phyloP scores from a whole-genome alignment of 1,284 basidiomycete genomes.

The Volvariella volvacea region DNA sequence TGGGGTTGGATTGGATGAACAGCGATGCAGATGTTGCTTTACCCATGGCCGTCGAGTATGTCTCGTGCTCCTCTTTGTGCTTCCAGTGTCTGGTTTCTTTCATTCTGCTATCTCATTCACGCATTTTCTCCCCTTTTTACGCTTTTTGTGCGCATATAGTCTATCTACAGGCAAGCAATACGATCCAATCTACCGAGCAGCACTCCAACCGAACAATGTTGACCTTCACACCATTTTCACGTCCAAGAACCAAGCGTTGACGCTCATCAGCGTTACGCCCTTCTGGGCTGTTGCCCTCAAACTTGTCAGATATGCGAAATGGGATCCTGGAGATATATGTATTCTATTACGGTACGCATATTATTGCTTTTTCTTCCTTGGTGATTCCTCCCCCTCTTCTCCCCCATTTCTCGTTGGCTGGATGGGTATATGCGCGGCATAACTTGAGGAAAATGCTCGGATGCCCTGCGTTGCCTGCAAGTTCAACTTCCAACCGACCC shows the following conservation, averaged over 20 bases:
- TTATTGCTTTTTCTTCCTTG: background rate
- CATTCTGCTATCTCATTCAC: background rate
- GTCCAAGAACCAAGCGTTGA: conserved; percentile 38
- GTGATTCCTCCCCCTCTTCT: conserved; percentile 4
- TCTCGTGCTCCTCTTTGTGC: conserved; percentile 12
- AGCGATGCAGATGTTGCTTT: conserved; percentile 60
- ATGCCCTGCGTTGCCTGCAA: background rate
- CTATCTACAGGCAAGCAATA: conserved; percentile 29
- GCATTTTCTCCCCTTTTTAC: conserved; percentile 3
- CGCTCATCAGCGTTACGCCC: conserved; percentile 54
- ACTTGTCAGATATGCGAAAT: conserved; percentile 55
- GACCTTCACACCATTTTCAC: conserved; percentile 49
- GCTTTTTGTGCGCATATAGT: conserved; percentile 4
- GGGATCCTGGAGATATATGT: conserved; percentile 47
- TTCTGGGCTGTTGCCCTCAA: conserved; percentile 66
- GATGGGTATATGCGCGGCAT: background rate
- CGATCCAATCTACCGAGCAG: conserved; percentile 53
- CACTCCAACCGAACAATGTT: conserved; percentile 43
- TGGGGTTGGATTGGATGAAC: conserved; percentile 71
- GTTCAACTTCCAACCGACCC: background rate
- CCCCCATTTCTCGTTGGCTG: background rate
- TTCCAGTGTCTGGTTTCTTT: no score
- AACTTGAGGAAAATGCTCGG: background rate
- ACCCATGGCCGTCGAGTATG: conserved; percentile 56
- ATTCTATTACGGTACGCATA: conserved; percentile 34